Evolutionary conservation across 2,329 filamentous ascomycete species (phyloP).

Genomic region (Celoporthe dispersa): DNA sequence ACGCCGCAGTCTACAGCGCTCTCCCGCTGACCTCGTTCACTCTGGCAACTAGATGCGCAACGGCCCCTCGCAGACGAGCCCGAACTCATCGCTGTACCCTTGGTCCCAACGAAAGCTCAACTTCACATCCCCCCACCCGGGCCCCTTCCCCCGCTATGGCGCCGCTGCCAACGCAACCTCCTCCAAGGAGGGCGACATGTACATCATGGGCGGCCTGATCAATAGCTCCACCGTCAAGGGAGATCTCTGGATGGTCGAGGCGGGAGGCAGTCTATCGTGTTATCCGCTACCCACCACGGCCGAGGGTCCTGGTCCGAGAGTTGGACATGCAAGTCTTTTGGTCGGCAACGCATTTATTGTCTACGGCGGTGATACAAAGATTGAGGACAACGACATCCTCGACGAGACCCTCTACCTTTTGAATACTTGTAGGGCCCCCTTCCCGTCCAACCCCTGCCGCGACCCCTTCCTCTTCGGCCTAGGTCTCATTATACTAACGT

Average conservation of each 20-base stretch:
- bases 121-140: slow-evolving; percentile 79
- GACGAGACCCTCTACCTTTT: slow-evolving; percentile 96
- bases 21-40: slow-evolving; percentile 27
- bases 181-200: slow-evolving; percentile 96
- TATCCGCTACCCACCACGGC: slow-evolving; percentile 90
- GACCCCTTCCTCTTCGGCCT: neutral
- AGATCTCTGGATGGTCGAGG: slow-evolving; percentile 97
- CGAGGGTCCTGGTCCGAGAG: slow-evolving; percentile 91
- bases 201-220: slow-evolving; percentile 95
- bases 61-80: slow-evolving; percentile 51
- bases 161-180: slow-evolving; percentile 91
- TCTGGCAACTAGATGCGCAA: slow-evolving; percentile 55
- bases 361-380: slow-evolving; percentile 97
- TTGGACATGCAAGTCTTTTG: slow-evolving; percentile 90
- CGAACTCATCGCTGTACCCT: slow-evolving; percentile 85
- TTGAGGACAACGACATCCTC: slow-evolving; percentile 86
- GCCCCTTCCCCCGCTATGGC: slow-evolving; percentile 95
- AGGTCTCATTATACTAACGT: too few relatives aligned
- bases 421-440: slow-evolving; percentile 81
- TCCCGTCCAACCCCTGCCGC: too few relatives aligned
- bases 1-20: neutral
- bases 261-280: slow-evolving; percentile 83
- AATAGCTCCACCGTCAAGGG: slow-evolving; percentile 95
- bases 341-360: slow-evolving; percentile 99
- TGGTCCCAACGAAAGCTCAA: slow-evolving; percentile 92